Evolutionary conservation across 805 yeast species (phyloP).

Genomic region (Starmerella khaoyaiensis): DNA sequence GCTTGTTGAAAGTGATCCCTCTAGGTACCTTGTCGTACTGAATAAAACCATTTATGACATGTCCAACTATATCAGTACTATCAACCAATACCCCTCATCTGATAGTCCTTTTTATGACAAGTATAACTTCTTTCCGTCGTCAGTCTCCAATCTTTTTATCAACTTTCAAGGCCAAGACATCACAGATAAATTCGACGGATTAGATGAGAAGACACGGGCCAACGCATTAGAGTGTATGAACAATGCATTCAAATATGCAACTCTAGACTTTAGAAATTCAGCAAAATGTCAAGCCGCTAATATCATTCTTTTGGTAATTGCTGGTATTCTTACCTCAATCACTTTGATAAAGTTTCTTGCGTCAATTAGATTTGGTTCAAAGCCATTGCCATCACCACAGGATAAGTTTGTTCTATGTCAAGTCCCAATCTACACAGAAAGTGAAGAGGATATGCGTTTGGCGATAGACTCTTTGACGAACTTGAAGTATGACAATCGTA

Average conservation of each 20-base stretch:
- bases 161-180: conserved; percentile 29
- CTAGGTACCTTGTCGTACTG: conserved; percentile 26
- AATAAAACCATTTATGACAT: conserved; percentile 30
- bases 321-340: conserved; percentile 29
- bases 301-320: conserved; percentile 30
- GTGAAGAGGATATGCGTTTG: conserved; percentile 40
- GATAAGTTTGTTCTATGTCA: conserved; percentile 34
- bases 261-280: conserved; percentile 29
- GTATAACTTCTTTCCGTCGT: conserved; percentile 28
- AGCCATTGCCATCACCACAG: conserved; percentile 29
- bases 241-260: conserved; percentile 28
- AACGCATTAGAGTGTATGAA: conserved; percentile 28
- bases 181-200: conserved; percentile 24
- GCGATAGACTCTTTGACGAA: conserved; percentile 47
- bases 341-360: conserved; percentile 32
- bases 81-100: conserved; percentile 20
- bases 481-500: conserved; percentile 43
- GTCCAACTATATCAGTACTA: conserved; percentile 29
- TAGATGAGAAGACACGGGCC: conserved; percentile 22
- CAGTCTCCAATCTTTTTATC: conserved; percentile 25
- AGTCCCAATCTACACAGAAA: conserved; percentile 42
- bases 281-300: conserved; percentile 33
- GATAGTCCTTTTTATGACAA: conserved; percentile 20
- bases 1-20: conserved; percentile 19
- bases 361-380: conserved; percentile 30